These are phyloP conservation scores for Tetracladium maxilliforme DNA, from an alignment of 2,329 filamentous ascomycete species.

Conservation along the genomic window DNA sequence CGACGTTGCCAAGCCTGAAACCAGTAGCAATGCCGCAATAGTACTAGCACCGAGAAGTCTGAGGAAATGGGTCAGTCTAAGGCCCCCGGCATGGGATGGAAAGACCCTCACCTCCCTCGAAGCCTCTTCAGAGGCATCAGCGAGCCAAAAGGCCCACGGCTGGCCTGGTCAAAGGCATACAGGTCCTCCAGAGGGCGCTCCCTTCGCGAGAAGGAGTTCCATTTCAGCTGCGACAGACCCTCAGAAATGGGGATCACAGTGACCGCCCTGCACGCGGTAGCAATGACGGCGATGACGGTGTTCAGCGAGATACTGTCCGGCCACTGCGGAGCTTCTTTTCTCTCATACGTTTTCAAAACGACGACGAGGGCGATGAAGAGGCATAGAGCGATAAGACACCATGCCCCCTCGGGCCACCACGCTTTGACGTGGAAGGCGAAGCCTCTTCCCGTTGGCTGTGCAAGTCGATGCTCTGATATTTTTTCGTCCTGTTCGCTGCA, in stretches of 20 bases:
- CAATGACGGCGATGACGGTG: slow-evolving; percentile 14
- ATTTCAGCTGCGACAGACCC: slow-evolving; percentile 21
- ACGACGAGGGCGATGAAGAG: slow-evolving; percentile 16
- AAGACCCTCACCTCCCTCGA: too few species aligned
- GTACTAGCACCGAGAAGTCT: too few species aligned
- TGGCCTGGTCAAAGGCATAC: slow-evolving; percentile 15
- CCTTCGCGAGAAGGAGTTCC: slow-evolving; percentile 14
- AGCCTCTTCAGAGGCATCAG: slow-evolving; percentile 13
- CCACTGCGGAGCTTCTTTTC: slow-evolving; percentile 14
- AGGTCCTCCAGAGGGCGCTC: slow-evolving; percentile 14
- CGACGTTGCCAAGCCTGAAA: too few species aligned
- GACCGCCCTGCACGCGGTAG: slow-evolving; percentile 13
- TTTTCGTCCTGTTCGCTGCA: too few species aligned
- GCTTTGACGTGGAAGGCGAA: too few species aligned
- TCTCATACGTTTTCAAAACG: slow-evolving; percentile 13
- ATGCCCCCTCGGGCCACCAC: too few species aligned
- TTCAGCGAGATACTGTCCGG: slow-evolving; percentile 16
- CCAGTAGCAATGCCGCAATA: too few species aligned
- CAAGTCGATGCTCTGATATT: too few species aligned
- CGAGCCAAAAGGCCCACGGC: slow-evolving; percentile 14
- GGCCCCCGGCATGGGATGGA: too few species aligned
- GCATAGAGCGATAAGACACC: slow-evolving; percentile 12
- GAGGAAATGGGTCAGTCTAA: too few species aligned
- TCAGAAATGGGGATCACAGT: slow-evolving; percentile 15
- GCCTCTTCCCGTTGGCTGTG: too few species aligned